phyloP scores from a whole-genome alignment of 2,329 filamentous ascomycete genomes.

The Zopfia rhizophila region DNA sequence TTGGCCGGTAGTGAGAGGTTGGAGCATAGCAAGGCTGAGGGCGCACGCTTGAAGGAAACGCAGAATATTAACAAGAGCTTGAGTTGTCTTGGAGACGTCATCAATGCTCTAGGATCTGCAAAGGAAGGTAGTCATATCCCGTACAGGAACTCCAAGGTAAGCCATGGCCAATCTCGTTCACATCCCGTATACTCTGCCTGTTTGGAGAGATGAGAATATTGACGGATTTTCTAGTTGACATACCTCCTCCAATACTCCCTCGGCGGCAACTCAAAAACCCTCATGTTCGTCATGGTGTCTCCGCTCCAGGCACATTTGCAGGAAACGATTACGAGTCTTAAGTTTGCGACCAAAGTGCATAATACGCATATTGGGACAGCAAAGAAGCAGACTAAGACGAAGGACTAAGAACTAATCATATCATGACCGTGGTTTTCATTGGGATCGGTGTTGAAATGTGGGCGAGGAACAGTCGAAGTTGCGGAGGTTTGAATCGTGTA shows the following conservation, averaged over 20 bases:
- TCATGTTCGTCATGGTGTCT: slow-evolving; percentile 99
- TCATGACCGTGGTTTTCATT: too few species aligned
- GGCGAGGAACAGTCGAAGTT: too few species aligned
- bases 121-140: slow-evolving; percentile 83
- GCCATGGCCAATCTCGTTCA: slow-evolving; percentile 25
- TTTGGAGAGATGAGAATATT: slow-evolving; percentile 11
- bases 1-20: slow-evolving; percentile 92
- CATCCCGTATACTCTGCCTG: not conserved
- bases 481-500: too few species aligned
- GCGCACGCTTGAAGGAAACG: slow-evolving; percentile 89
- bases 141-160: slow-evolving; percentile 92
- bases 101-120: slow-evolving; percentile 87
- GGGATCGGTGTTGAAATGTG: too few species aligned
- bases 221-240: slow-evolving; percentile 70
- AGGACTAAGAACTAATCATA: too few species aligned
- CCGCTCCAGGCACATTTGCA: slow-evolving; percentile 89
- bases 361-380: slow-evolving; percentile 94
- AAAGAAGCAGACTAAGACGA: slow-evolving; percentile 75
- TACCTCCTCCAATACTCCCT: slow-evolving; percentile 94
- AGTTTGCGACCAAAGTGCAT: slow-evolving; percentile 94
- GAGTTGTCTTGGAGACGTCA: slow-evolving; percentile 92
- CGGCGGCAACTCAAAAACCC: slow-evolving; percentile 94
- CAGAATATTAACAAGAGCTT: slow-evolving; percentile 98
- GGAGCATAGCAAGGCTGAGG: slow-evolving; percentile 86
- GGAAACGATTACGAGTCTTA: slow-evolving; percentile 92